Evolutionary conservation across 2,329 filamentous ascomycete species (phyloP), one percentile per base, ranked within the genome.

Genomic region (Botrytis aclada): DNA sequence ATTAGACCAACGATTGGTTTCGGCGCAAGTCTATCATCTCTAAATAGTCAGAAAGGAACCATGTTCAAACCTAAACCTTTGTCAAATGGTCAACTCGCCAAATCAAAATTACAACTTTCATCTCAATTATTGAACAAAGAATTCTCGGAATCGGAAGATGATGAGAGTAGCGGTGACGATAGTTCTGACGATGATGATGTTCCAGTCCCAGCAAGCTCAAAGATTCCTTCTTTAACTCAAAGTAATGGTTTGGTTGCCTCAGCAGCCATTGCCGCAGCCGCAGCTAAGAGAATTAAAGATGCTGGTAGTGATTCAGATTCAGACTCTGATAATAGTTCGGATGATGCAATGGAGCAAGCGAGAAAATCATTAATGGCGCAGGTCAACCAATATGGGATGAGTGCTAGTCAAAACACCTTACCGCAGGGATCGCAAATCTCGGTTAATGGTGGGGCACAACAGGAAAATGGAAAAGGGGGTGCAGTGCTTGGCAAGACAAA

Each of bases 11-110:
- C 62, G 5, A 74, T 78, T 34, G 77, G 73, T 22, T 56, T 77
- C n/a, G 77, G 77, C 29, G 76, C 76, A 29, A 78, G 77, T 74
- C 47, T 78, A 12, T 75, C 54, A 34, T 73, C 70, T 51, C 45
- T 79, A 9, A 75, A 74, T 41, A 45, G 41, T 32, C 45, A 62
- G n/a, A 72, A 72, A 63, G 75, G 72, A n/a, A 43, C 71, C 20
- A 43, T 73, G 37, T 60, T 76, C 45, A 67, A 60, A 56, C 66
- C 64, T 2, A 69, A 58, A 43, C 73, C 74, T 3, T 32, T 5
- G n/a, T 41, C n/a, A 34, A 72, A 63, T 74, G 69, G 41, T n/a
- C 72, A 37, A 22, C 45, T 12, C 64, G 71, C 63, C 41, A 61
- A 62, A 72, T 62, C 58, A 34, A 61, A 34, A 72, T 39, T 61